Percentiles rank a stretch among this genome's conserved stretches.
Conservation (phyloP, 345 rosid genomes). For the Acer negundo region DNA sequence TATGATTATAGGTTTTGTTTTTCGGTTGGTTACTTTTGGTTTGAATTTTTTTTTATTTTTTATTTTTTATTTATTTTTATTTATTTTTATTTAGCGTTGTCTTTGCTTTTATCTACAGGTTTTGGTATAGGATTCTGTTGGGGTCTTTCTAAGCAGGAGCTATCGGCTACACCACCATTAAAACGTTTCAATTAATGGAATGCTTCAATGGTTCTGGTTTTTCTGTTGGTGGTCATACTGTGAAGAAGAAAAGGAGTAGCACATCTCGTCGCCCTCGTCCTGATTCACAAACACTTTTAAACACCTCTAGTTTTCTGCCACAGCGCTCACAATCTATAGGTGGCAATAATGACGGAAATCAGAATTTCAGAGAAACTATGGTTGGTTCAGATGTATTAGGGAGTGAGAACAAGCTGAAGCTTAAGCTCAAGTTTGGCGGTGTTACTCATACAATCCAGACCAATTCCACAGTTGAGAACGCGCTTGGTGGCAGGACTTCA, state of each 20-base stretch:
- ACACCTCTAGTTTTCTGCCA: slow-evolving; percentile 29
- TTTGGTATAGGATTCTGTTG: slow-evolving; percentile 7
- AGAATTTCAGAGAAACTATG: slow-evolving; percentile 23
- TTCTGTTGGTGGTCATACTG: slow-evolving; percentile 33
- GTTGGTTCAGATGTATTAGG: slow-evolving; percentile 35
- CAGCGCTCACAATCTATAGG: slow-evolving; percentile 29
- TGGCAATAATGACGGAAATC: slow-evolving; percentile 37
- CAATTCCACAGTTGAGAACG: slow-evolving; percentile 31
- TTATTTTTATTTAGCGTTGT: background rate
- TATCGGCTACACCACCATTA: background rate
- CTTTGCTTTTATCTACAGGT: background rate
- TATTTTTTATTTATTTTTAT: background rate
- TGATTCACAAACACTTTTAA: slow-evolving; percentile 24
- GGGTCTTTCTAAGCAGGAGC: background rate
- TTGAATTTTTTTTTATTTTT: background rate
- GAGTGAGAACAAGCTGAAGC: slow-evolving; percentile 57
- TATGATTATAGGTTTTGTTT: background rate
- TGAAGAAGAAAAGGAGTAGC: slow-evolving; percentile 58
- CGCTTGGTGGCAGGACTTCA: slow-evolving; percentile 6
- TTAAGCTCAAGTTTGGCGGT: slow-evolving; percentile 69
- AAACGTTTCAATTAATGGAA: slow-evolving; percentile 41
- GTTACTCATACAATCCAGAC: slow-evolving; percentile 53
- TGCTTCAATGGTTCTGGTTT: slow-evolving; percentile 31
- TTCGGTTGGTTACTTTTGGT: background rate
- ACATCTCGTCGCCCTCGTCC: slow-evolving; percentile 48